Base-by-base conservation (phyloP, 2,329 filamentous ascomycete genomes). In the Ascochyta koolunga region DNA sequence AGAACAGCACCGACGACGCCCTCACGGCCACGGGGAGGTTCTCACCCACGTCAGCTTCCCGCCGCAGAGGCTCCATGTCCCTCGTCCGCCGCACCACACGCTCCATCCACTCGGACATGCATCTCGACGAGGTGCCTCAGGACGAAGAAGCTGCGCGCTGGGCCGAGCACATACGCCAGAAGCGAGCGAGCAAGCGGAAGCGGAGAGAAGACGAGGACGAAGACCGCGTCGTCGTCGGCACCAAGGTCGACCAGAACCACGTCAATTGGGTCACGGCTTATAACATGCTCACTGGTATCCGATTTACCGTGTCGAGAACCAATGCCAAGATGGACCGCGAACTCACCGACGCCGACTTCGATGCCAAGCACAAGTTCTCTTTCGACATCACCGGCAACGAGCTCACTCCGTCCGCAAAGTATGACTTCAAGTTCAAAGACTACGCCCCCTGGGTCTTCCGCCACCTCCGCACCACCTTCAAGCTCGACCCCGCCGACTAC, bases 341-440 rank as follows among this genome's bases (percentile, higher is more conserved):
- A 53, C 78, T 99, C 64, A 96, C 90, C 11, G 89, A 95, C 74
- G 90, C 88, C 60, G 95, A 99, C 79, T 99, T 99, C 78, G 85
- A 91, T 57, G 89, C 90, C 60, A 93, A 91, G 78, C 91, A 98
- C 77, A 99, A 99, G 80, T 97, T 96, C 72, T 97, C 93, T 40
- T 99, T 99, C 82, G 95, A 98, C 77, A 96, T 98, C 71, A 96
- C 93, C 62, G 95, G 95, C 61, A 97, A 97, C 75, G 95, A 99
- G 80, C 82, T 99, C 73, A 96, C 96, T 5, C 95, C 95, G 19
- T 97, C 93, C 58, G 93, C 95, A 65, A 98, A 99, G 78, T 99
- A 99, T 80, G 95, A 99, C 79, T 99, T 99, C 86, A 99, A 99
- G 77, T 99, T 99, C 83, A 99, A 99, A 80, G 95, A 99, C 78